Conservation (phyloP, 768 basidiomycete species). For the Mrakia frigida region DNA sequence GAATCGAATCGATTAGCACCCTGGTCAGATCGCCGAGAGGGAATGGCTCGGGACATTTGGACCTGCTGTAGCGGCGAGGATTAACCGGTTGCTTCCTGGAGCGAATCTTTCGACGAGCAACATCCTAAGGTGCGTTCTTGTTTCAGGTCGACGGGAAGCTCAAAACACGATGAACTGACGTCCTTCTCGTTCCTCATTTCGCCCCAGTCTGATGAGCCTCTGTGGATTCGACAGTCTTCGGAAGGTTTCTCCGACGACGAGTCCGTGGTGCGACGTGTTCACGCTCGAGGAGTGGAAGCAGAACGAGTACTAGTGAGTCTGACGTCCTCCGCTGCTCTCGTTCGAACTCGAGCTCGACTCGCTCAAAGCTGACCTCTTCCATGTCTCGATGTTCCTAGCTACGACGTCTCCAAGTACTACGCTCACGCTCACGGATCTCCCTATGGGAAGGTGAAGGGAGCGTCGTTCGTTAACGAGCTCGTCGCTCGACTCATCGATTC, state of each 20-base stretch:
- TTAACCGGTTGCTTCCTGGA: slow-evolving; percentile 60
- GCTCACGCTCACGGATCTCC: not conserved
- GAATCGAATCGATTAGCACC: not conserved
- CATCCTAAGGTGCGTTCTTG: slow-evolving; percentile 38
- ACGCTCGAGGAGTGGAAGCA: slow-evolving; percentile 11
- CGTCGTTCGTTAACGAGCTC: slow-evolving; percentile 23
- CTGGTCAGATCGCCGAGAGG: slow-evolving; percentile 4
- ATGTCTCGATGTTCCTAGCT: not conserved
- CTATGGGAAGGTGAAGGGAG: slow-evolving; percentile 4
- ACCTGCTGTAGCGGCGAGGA: slow-evolving; percentile 54
- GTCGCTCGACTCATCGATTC: slow-evolving; percentile 16
- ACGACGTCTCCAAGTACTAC: slow-evolving; percentile 28
- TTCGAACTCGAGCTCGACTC: no score
- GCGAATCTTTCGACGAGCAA: slow-evolving; percentile 57
- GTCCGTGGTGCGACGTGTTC: slow-evolving; percentile 16
- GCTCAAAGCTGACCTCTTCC: not conserved
- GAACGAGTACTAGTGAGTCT: slow-evolving; percentile 18
- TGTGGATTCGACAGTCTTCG: slow-evolving; percentile 14
- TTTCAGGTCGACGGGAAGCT: no score
- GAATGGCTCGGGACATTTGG: slow-evolving; percentile 48
- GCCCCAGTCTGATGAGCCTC: slow-evolving; percentile 18
- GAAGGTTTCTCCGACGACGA: not conserved
- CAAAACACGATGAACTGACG: not conserved
- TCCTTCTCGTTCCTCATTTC: not conserved
- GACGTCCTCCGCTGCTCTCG: not conserved